Conservation (phyloP, 2,329 filamentous ascomycete species). For the Colletotrichum tofieldiae region DNA sequence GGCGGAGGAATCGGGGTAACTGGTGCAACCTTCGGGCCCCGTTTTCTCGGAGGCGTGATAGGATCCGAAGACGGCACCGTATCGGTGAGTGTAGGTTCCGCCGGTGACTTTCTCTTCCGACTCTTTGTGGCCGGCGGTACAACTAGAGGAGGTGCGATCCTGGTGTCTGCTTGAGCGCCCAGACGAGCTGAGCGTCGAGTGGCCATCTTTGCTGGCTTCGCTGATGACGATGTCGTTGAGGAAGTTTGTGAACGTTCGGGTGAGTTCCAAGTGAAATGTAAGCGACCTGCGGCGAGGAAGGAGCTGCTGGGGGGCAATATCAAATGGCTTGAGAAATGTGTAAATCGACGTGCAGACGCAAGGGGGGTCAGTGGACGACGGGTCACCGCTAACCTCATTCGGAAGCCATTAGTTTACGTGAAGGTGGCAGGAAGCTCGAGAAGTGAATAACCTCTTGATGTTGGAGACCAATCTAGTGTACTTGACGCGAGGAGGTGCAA, state of each 20-base stretch:
- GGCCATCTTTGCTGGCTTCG: constrained; percentile 28
- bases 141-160: constrained; percentile 41
- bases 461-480: background rate
- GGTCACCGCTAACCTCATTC: constrained; percentile 9
- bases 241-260: background rate
- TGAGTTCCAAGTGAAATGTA: background rate
- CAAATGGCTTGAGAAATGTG: background rate
- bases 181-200: constrained; percentile 61
- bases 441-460: too few relatives aligned
- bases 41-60: constrained; percentile 53
- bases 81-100: constrained; percentile 29
- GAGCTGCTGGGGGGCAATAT: background rate
- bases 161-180: constrained; percentile 49
- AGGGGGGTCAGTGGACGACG: background rate
- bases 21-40: constrained; percentile 43
- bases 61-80: constrained; percentile 46
- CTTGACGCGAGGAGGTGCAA: background rate
- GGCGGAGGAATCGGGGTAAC: constrained; percentile 51
- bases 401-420: background rate
- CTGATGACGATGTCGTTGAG: background rate
- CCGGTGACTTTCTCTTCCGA: constrained; percentile 55
- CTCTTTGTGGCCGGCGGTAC: constrained; percentile 45
- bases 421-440: background rate
- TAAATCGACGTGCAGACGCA: constrained; percentile 3
- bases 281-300: background rate